Evolutionary conservation across 2,329 filamentous ascomycete genomes (phyloP).

Genomic region (Paraconiothyrium sp.): DNA sequence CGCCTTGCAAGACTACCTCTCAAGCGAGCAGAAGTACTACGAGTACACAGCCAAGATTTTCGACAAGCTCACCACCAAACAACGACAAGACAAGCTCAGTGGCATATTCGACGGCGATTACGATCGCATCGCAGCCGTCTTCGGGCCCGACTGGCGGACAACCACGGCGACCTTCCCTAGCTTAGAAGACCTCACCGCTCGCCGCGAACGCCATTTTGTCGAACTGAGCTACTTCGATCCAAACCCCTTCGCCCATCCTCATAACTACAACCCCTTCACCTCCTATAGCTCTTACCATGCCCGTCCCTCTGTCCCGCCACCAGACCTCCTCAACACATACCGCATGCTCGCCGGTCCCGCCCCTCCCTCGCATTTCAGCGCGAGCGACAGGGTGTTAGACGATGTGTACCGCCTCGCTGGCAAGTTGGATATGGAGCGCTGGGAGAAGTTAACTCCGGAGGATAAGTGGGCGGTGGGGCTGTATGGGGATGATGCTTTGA

Average conservation of each 20-base stretch:
- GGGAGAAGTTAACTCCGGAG: slow-evolving; percentile 25
- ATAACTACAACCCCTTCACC: too few relatives aligned
- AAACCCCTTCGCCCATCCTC: background rate
- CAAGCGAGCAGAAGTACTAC: slow-evolving; percentile 34
- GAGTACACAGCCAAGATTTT: slow-evolving; percentile 23
- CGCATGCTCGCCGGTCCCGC: slow-evolving; percentile 20
- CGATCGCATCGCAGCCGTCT: slow-evolving; percentile 16
- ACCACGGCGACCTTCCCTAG: slow-evolving; percentile 24
- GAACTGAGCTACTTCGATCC: background rate
- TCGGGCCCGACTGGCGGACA: slow-evolving; percentile 14
- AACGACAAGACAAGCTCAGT: slow-evolving; percentile 24
- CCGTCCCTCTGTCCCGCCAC: too few relatives aligned
- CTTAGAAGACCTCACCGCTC: slow-evolving; percentile 20
- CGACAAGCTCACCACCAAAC: slow-evolving; percentile 19
- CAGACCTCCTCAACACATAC: slow-evolving; percentile 22
- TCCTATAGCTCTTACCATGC: too few relatives aligned
- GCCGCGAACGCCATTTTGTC: slow-evolving; percentile 25
- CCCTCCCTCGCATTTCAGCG: slow-evolving; percentile 15
- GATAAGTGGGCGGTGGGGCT: slow-evolving; percentile 39
- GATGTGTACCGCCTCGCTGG: slow-evolving; percentile 19
- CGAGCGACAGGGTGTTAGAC: slow-evolving; percentile 19
- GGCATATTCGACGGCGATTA: slow-evolving; percentile 28
- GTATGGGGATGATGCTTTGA: slow-evolving; percentile 43
- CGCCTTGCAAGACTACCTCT: slow-evolving; percentile 23
- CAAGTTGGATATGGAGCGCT: slow-evolving; percentile 22